Conservation (phyloP, 2,329 filamentous ascomycete species). For the Aspergillus pseudotamarii region DNA sequence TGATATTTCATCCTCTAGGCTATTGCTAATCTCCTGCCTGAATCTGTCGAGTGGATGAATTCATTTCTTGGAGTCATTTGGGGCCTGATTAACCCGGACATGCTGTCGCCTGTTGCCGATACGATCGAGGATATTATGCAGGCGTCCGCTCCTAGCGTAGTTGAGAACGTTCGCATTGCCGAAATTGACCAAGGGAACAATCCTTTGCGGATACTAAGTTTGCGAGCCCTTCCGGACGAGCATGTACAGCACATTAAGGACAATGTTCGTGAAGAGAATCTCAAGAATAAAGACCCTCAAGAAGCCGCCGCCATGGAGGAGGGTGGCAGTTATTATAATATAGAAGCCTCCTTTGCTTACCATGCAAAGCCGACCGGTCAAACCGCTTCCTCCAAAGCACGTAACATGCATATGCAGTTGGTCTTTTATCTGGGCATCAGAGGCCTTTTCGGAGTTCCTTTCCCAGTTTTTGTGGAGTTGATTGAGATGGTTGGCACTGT, state of each 20-base stretch:
- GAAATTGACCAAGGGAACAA: conserved; percentile 95
- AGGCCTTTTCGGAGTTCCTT: conserved; percentile 83
- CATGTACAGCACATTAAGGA: conserved; percentile 82
- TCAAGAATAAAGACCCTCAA: conserved; percentile 79
- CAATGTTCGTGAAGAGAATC: conserved; percentile 75
- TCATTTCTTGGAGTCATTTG: conserved; percentile 81
- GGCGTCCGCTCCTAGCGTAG: conserved; percentile 84
- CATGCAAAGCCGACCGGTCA: conserved; percentile 76
- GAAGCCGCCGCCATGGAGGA: conserved; percentile 88
- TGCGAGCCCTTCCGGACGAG: conserved; percentile 80
- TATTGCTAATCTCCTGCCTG: conserved; percentile 84
- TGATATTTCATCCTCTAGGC: conserved; percentile 51
- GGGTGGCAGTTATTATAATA: conserved; percentile 88
- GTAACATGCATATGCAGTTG: conserved; percentile 96
- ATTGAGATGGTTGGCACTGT: conserved; percentile 87
- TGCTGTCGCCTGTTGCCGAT: conserved; percentile 91
- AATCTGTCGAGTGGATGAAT: conserved; percentile 97
- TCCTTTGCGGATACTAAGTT: conserved; percentile 81
- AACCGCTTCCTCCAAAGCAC: conserved; percentile 76
- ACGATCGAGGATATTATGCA: conserved; percentile 96
- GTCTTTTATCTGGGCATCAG: conserved; percentile 92
- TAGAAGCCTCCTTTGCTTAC: conserved; percentile 88
- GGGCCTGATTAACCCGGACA: conserved; percentile 91
- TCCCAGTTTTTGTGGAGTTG: conserved; percentile 89
- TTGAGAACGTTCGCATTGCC: conserved; percentile 92